These are phyloP conservation scores for Pichia kudriavzevii DNA, from an alignment of 1,139 yeast species.

Conservation along the genomic window DNA sequence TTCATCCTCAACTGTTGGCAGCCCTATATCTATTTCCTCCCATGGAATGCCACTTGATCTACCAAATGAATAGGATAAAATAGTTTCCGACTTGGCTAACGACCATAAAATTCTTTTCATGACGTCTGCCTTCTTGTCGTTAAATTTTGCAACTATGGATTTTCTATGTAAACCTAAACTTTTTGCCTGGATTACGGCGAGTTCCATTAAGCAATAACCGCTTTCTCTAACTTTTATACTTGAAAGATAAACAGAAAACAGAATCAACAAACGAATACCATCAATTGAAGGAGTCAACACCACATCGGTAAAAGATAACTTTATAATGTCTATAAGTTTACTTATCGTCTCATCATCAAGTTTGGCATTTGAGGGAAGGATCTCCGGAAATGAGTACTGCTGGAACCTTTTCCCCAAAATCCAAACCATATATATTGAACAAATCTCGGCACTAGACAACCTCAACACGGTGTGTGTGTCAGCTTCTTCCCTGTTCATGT, in stretches of 20 bases:
- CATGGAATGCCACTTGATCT: slow-evolving; percentile 34
- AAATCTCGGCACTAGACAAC: slow-evolving; percentile 29
- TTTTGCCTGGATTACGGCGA: slow-evolving; percentile 38
- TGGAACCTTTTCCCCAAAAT: slow-evolving; percentile 32
- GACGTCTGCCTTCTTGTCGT: slow-evolving; percentile 28
- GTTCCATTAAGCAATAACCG: slow-evolving; percentile 37
- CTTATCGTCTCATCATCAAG: slow-evolving; percentile 24
- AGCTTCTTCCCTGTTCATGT: slow-evolving; percentile 10
- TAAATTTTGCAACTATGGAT: slow-evolving; percentile 28
- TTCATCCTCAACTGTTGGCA: slow-evolving; percentile 26
- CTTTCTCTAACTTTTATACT: slow-evolving; percentile 38
- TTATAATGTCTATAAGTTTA: slow-evolving; percentile 32
- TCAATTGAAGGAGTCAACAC: slow-evolving; percentile 35
- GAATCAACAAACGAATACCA: slow-evolving; percentile 35
- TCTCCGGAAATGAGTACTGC: slow-evolving; percentile 21
- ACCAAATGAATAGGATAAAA: slow-evolving; percentile 35
- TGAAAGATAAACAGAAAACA: slow-evolving; percentile 36
- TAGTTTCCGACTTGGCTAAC: slow-evolving; percentile 31
- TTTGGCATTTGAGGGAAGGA: slow-evolving; percentile 19
- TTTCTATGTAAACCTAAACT: slow-evolving; percentile 39
- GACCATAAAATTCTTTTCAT: slow-evolving; percentile 34
- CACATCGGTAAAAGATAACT: slow-evolving; percentile 35
- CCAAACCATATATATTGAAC: slow-evolving; percentile 39
- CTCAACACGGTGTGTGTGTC: slow-evolving; percentile 14
- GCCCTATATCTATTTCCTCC: slow-evolving; percentile 32